Base-by-base conservation (phyloP, 306 rosid genomes). In the Sophora flavescens region DNA sequence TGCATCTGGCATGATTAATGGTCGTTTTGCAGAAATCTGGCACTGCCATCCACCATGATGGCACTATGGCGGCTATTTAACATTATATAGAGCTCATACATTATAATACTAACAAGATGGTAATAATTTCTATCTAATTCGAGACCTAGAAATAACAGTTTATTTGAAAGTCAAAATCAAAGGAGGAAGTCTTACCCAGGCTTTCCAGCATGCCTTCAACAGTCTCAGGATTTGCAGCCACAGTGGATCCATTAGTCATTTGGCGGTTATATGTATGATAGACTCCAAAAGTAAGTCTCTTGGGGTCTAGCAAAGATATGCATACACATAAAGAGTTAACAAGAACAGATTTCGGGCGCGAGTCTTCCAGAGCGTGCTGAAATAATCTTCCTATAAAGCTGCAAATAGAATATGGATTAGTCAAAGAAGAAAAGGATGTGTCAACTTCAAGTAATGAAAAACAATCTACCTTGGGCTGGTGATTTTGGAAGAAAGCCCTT, bases 171-270 rank as follows among this genome's bases (percentile, higher is more conserved):
- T 18, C 15, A 63, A 2, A 10, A 42, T 61, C 8, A 78, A 76
- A 53, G 30, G 59, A 77, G 63, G 42, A 36, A 86, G 18, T 68
- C 70, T 69, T 79, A 95, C 98, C 93, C 59, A 95, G 77, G 91
- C 96, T 90, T 85, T 90, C 97, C 82, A 95, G 81, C 99, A 95
- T 95, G 87, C 99, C 99, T 79, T 89, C 97, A 72, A 96, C 93
- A 63, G 96, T 93, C 81, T 96, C 96, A 6, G 96, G 89, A 88
- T 85, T 92, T 76, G 97, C 94, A 47, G 90, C 80, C 63, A 81
- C 89, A 14, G 86, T 42, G 33, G 97, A 79, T 28, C 86, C 93
- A 72, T 82, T 89, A 59, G 83, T 70, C 78, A 87, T 79, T 79
- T 91, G 99, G 69, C 93, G 96, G 82, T 85, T 88, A 82, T 88